Conservation (phyloP, 73 alveolate species). For the Paramecium primaurelia region DNA sequence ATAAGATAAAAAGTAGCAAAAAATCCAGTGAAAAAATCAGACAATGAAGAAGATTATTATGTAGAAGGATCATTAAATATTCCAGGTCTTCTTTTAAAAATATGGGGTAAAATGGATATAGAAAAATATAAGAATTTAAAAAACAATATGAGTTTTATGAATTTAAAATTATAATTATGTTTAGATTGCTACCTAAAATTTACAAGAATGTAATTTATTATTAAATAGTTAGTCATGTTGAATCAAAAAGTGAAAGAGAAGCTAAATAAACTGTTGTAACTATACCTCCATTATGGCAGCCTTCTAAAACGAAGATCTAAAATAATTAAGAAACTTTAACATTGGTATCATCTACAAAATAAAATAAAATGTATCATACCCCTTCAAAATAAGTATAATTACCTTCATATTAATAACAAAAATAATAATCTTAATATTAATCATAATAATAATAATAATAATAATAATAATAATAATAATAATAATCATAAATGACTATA, state of each 20-base stretch:
- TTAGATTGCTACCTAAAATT: conserved; percentile 4
- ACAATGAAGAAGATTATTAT: conserved; percentile 44
- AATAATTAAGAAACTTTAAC: not conserved
- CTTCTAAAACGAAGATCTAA: not conserved
- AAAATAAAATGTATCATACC: not conserved
- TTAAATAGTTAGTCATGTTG: not conserved
- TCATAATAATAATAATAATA: not conserved
- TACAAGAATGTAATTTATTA: not conserved
- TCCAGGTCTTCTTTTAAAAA: conserved; percentile 7
- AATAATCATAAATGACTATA: not conserved
- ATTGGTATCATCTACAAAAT: not conserved
- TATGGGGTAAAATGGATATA: conserved; percentile 30
- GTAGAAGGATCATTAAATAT: conserved; percentile 21
- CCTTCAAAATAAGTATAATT: not conserved
- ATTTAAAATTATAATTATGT: not conserved
- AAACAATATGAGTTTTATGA: not conserved
- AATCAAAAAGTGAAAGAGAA: conserved; percentile 33
- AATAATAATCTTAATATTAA: not conserved
- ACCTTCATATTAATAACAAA: not conserved
- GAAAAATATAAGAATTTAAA: conserved; percentile 24
- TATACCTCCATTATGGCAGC: not conserved
- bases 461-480: not conserved
- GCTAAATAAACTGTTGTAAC: not conserved
- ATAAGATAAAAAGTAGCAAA: conserved; percentile 30
- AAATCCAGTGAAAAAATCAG: conserved; percentile 36